Evolutionary conservation across 139 green algal genomes (phyloP).

Genomic region (Tetradesmus obliquus): DNA sequence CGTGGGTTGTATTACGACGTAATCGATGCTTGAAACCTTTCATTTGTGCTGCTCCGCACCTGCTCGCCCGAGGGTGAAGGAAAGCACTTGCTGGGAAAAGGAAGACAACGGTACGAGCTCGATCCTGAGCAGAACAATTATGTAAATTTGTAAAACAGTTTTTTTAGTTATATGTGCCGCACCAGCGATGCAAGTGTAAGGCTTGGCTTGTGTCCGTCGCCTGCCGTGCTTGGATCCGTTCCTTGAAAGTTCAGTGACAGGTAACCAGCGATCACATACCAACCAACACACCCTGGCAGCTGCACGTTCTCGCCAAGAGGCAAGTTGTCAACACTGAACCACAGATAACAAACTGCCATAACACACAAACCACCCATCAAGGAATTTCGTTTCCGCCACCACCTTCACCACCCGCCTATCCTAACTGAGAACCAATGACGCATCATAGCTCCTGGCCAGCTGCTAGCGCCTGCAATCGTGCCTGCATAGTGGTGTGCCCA

Average conservation of each 20-base stretch:
- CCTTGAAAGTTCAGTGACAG: too few relatives aligned
- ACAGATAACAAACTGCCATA: not conserved
- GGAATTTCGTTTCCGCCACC: too few relatives aligned
- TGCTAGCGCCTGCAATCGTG: conserved; percentile 25
- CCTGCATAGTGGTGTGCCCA: conserved; percentile 25
- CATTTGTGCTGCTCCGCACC: not conserved
- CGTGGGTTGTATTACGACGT: not conserved
- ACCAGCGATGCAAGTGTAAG: not conserved
- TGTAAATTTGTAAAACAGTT: not conserved
- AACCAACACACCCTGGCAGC: too few relatives aligned
- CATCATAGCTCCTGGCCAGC: conserved; percentile 2
- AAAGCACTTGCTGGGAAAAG: not conserved
- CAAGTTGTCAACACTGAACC: not conserved
- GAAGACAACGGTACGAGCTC: not conserved
- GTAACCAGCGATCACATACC: too few relatives aligned
- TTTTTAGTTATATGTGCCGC: not conserved
- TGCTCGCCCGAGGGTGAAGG: not conserved
- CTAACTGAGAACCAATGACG: too few relatives aligned
- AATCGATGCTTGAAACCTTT: not conserved
- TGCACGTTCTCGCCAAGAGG: not conserved
- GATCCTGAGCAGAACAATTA: not conserved
- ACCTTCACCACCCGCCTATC: too few relatives aligned
- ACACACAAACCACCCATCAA: not conserved
- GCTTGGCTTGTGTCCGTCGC: not conserved
- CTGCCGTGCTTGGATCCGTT: too few relatives aligned